These are phyloP conservation scores for Yamadazyma friedrichii DNA, from an alignment of 1,139 yeast species.

Conservation along the genomic window DNA sequence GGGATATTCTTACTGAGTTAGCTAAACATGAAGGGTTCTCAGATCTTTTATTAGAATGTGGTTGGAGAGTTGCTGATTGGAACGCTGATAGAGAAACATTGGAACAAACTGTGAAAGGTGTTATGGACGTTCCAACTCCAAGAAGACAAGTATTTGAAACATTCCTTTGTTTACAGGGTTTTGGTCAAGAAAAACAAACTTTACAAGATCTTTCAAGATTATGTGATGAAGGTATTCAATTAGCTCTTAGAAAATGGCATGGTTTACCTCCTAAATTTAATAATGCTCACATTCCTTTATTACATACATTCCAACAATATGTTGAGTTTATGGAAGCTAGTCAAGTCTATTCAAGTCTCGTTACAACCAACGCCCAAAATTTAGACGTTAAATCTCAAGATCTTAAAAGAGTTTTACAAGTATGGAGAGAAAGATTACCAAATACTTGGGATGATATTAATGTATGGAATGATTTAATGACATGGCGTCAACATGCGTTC, in stretches of 20 bases:
- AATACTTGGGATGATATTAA: conserved; percentile 97
- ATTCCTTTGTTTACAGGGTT: conserved; percentile 87
- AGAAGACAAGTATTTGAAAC: conserved; percentile 95
- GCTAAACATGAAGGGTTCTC: conserved; percentile 98
- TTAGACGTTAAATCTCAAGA: conserved; percentile 92
- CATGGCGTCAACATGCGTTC: conserved; percentile 99
- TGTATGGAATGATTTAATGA: conserved; percentile 95
- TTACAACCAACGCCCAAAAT: conserved; percentile 88
- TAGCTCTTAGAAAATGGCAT: conserved; percentile 91
- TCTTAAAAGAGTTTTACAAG: conserved; percentile 87
- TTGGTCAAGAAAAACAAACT: conserved; percentile 85
- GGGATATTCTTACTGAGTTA: conserved; percentile 95
- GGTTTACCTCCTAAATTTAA: conserved; percentile 78
- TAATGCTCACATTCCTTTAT: conserved; percentile 82
- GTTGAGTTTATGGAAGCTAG: conserved; percentile 98
- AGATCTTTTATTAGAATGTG: conserved; percentile 91
- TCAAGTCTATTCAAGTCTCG: conserved; percentile 86
- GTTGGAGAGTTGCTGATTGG: conserved; percentile 99
- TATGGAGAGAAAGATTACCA: conserved; percentile 97
- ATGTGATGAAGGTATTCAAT: conserved; percentile 95
- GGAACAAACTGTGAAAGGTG: conserved; percentile 91
- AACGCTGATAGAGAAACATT: conserved; percentile 90
- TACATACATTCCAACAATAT: conserved; percentile 95
- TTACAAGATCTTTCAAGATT: conserved; percentile 76
- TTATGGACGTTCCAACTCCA: conserved; percentile 98